Conservation (phyloP, 345 rosid species). For the Lumnitzera littorea region DNA sequence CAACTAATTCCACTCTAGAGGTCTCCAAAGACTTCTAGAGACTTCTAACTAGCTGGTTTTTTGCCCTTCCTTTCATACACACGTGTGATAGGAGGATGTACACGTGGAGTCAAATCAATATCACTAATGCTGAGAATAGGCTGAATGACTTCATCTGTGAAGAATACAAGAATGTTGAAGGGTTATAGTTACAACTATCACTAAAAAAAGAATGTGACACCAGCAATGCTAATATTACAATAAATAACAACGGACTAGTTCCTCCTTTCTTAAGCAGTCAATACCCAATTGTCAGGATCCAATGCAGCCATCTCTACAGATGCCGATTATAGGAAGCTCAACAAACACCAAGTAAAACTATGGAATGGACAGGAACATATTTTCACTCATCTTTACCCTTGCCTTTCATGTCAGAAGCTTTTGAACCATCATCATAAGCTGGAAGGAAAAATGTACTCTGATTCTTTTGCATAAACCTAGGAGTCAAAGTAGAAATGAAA, state of each 20-base stretch:
- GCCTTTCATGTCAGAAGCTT: slow-evolving; percentile 52
- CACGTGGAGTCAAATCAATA: too few species aligned
- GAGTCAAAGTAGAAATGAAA: background rate
- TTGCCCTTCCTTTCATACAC: too few species aligned
- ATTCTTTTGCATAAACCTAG: slow-evolving; percentile 90
- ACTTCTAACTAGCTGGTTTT: too few species aligned
- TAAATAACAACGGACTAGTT: slow-evolving; percentile 3
- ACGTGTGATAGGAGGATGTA: too few species aligned
- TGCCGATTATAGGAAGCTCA: background rate
- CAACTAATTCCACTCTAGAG: too few species aligned
- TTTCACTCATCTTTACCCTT: slow-evolving; percentile 58
- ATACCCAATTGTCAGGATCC: background rate
- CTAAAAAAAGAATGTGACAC: slow-evolving; percentile 11
- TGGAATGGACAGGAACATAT: background rate
- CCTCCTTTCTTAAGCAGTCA: background rate
- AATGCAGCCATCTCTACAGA: too few species aligned
- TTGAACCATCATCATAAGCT: slow-evolving; percentile 56
- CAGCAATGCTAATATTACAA: slow-evolving; percentile 14
- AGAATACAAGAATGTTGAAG: too few species aligned
- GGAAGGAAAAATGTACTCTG: slow-evolving; percentile 72
- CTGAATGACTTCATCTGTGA: too few species aligned
- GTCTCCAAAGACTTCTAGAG: too few species aligned
- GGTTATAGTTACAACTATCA: background rate
- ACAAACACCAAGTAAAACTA: background rate
- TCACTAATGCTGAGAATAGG: too few species aligned